Conservation (phyloP, 345 rosid genomes). For the Hypericum perforatum region DNA sequence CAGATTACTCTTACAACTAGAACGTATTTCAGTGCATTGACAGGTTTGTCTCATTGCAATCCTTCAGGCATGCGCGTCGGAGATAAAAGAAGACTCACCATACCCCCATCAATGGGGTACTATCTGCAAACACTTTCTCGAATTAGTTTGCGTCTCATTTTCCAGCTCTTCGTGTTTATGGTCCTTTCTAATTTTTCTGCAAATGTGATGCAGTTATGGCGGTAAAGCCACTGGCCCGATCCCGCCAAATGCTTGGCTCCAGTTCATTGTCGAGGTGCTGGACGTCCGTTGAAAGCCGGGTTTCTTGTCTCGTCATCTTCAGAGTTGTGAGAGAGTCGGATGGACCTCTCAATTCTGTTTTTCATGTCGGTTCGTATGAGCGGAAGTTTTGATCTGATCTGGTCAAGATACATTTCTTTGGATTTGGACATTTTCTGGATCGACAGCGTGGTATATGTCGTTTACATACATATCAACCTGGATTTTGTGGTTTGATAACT, state of each 20-base stretch:
- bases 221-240: constrained; percentile 34
- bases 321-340: neutral
- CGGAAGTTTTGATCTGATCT: too few relatives aligned
- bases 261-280: constrained; percentile 58
- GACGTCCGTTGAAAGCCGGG: constrained; percentile 28
- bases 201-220: constrained; percentile 35
- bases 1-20: neutral
- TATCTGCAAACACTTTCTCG: neutral
- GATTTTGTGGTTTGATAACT: too few relatives aligned
- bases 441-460: too few relatives aligned
- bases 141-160: neutral
- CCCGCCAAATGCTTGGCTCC: constrained; percentile 67
- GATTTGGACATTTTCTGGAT: too few relatives aligned
- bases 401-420: too few relatives aligned
- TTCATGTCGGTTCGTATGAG: neutral
- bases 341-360: neutral
- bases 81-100: constrained; percentile 61
- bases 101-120: constrained; percentile 84
- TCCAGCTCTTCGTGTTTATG: neutral
- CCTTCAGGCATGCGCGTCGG: constrained; percentile 77
- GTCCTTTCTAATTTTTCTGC: neutral
- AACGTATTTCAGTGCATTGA: neutral
- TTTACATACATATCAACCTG: too few relatives aligned
- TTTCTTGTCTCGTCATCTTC: neutral
- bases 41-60: neutral